phyloP scores from a whole-genome alignment of 257 asterid genomes.

The Anisodus tanguticus region DNA sequence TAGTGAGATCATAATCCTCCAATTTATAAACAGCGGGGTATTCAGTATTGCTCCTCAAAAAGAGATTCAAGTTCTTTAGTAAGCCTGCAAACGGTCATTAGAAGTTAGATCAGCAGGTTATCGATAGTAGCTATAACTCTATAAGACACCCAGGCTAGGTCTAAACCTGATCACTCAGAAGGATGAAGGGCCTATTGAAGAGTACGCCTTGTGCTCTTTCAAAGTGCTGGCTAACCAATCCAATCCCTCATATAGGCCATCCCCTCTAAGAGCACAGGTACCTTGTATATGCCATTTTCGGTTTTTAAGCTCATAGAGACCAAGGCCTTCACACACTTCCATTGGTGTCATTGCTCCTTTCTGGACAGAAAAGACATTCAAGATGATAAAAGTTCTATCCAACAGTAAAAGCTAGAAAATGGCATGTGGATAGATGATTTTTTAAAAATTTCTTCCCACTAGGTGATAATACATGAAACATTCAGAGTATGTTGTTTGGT shows the following conservation, averaged over 20 bases:
- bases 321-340: conserved; percentile 95
- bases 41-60: conserved; percentile 39
- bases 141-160: not conserved
- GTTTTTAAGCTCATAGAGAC: conserved; percentile 82
- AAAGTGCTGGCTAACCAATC: conserved; percentile 92
- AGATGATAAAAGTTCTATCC: conserved; percentile 11
- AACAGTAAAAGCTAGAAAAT: not conserved
- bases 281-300: conserved; percentile 98
- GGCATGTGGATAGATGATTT: not conserved
- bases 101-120: conserved; percentile 10
- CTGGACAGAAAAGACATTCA: conserved; percentile 41
- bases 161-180: conserved; percentile 56
- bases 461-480: not conserved
- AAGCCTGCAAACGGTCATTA: not conserved
- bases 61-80: conserved; percentile 6
- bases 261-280: conserved; percentile 89
- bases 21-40: conserved; percentile 37
- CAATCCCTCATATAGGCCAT: conserved; percentile 92
- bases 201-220: conserved; percentile 81
- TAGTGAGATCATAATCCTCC: conserved; percentile 22
- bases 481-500: not conserved
- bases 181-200: conserved; percentile 79
- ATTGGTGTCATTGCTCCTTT: conserved; percentile 93
- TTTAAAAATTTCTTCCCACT: not conserved
- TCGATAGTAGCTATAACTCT: not conserved